Conservation (phyloP, 805 yeast genomes). For the Candida yuanshanica region DNA sequence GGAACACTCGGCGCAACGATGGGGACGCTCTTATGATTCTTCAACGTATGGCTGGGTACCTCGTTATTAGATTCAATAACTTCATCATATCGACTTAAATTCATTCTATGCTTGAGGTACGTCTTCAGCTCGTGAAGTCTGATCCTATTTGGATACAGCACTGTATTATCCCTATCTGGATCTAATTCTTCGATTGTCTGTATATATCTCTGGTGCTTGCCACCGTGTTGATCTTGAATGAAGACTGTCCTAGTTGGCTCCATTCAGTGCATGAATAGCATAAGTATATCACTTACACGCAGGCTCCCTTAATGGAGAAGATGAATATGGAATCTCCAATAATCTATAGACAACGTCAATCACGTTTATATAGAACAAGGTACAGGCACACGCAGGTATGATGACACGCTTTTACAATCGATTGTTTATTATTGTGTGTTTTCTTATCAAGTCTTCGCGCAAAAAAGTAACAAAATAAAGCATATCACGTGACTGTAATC, state of each 20-base stretch:
- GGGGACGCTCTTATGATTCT: neutral
- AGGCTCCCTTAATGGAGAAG: too few relatives aligned
- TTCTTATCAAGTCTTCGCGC: too few relatives aligned
- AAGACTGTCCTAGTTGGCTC: neutral
- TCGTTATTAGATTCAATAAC: neutral
- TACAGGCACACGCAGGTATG: too few relatives aligned
- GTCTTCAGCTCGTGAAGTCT: neutral
- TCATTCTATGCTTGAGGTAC: neutral
- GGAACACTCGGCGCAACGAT: neutral
- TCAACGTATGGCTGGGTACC: neutral
- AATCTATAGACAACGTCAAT: too few relatives aligned
- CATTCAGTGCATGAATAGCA: neutral
- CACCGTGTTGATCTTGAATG: neutral
- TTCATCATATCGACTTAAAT: neutral
- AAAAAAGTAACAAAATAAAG: too few relatives aligned
- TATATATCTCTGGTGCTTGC: neutral
- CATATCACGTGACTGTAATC: too few relatives aligned
- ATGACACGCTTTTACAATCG: too few relatives aligned
- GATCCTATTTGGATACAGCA: neutral
- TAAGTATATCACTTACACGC: neutral
- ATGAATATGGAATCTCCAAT: too few relatives aligned
- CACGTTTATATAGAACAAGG: too few relatives aligned
- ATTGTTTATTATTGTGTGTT: too few relatives aligned
- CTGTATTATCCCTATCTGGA: neutral
- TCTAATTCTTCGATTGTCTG: neutral